Evolutionary conservation across 163 green algal genomes (phyloP), one percentile per base, ranked within the genome.

Genomic region (Scenedesmus sp.): DNA sequence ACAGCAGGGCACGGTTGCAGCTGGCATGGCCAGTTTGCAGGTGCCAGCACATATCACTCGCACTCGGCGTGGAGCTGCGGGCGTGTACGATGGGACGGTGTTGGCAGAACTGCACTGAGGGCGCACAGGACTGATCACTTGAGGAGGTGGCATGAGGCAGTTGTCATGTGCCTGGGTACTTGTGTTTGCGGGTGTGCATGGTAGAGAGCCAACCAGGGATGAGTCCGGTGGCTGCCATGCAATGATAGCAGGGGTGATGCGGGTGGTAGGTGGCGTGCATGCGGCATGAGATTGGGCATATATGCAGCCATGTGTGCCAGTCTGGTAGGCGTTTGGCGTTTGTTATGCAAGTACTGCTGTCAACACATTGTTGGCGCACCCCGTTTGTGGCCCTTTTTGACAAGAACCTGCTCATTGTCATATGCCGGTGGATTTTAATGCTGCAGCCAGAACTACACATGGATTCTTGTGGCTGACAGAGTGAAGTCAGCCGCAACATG

Each of bases 261-360:
- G 23, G 70, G 20, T 79, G 70, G 4, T 3, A 79, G 20, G 20
- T 79, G 70, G 70, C 5, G 10, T 34, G 23, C 70, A 79, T 79
- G 70, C 70, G 23, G 70, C 70, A 79, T 79, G 70, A n/a, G 23
- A 79, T 52, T 79, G 70, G 70, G 70, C 70, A 79, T 18, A 79
- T 79, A 79, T 79, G 70, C 70, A 79, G 70, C 23, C 70, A 79
- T 79, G 23, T 79, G 70, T 79, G 70, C 23, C 70, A 54, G 2
- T 79, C 5, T 79, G 70, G 70, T 52, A 79, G 23, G 70, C 70
- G 10, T 15, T 23, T 46, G 34, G 34, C 34, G 34, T 46, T 46
- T 79, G 18, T 12, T 5, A 13, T 79, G 20, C 4, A 52, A 13
- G 5, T 52, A 16, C 70, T 76, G 10, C 7, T 34, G 23, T 52